A percentile compares a stretch with the other conserved stretches of the same genome.
Evolutionary conservation across 148 eudicot species (phyloP).

Genomic region (Persicaria maculosa): DNA sequence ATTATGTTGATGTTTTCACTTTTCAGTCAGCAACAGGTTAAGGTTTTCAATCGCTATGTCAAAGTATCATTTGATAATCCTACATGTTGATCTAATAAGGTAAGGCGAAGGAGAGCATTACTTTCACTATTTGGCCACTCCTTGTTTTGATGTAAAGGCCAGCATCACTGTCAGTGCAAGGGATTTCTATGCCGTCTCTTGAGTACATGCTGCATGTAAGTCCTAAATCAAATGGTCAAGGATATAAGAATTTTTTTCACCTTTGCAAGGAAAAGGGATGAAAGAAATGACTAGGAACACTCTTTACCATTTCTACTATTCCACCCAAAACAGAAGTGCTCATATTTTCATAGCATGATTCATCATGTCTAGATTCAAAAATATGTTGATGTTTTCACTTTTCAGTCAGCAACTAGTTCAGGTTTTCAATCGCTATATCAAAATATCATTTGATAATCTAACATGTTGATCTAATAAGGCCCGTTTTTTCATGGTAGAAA

Average conservation of each 20-base stretch:
- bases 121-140: conserved; percentile 73
- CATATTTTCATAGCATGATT: not conserved
- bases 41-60: too few relatives aligned
- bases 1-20: too few relatives aligned
- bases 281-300: not conserved
- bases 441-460: not conserved
- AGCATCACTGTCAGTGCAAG: conserved; percentile 81
- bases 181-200: conserved; percentile 56
- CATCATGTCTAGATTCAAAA: not conserved
- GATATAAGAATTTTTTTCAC: not conserved
- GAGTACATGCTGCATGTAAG: conserved; percentile 80
- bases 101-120: conserved; percentile 29
- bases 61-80: too few relatives aligned
- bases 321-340: not conserved
- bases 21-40: too few relatives aligned
- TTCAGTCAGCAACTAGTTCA: not conserved
- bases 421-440: not conserved
- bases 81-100: too few relatives aligned
- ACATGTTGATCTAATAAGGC: not conserved
- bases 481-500: not conserved
- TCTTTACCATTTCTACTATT: not conserved
- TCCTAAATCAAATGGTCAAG: conserved; percentile 40
- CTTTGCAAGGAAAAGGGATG: not conserved
- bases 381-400: not conserved
- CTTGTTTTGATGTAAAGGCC: conserved; percentile 89